Evolutionary conservation across 805 yeast genomes (phyloP).

Genomic region (Novakomyces olei): DNA sequence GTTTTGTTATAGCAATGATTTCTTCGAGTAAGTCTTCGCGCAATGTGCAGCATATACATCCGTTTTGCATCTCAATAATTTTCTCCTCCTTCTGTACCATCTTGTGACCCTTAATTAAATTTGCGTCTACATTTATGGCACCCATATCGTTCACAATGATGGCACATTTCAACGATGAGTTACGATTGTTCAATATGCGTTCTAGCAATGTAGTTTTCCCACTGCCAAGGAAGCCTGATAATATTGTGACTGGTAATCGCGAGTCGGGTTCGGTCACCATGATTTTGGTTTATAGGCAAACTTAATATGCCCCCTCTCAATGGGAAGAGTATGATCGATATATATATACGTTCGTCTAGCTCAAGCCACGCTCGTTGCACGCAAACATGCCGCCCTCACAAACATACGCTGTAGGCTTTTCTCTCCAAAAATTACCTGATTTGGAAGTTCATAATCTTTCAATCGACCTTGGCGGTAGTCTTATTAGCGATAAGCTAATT

Average conservation of each 20-base stretch:
- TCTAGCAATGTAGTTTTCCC: constrained; percentile 29
- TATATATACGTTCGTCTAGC: too few species aligned
- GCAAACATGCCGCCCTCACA: too few species aligned
- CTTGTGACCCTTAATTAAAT: constrained; percentile 20
- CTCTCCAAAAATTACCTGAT: too few species aligned
- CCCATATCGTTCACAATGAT: constrained; percentile 28
- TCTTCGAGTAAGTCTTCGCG: constrained; percentile 27
- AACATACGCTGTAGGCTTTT: too few species aligned
- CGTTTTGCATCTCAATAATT: constrained; percentile 25
- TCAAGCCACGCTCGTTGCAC: too few species aligned
- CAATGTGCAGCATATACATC: constrained; percentile 28
- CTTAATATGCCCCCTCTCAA: too few species aligned
- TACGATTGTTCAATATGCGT: constrained; percentile 17
- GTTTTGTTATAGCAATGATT: constrained; percentile 17
- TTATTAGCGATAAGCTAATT: too few species aligned
- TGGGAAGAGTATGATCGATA: too few species aligned
- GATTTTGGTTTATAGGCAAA: too few species aligned
- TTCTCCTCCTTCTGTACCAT: constrained; percentile 23
- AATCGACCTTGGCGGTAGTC: too few species aligned
- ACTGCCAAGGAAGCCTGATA: constrained; percentile 21
- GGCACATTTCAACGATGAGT: constrained; percentile 24
- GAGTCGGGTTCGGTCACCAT: too few species aligned
- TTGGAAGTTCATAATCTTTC: too few species aligned
- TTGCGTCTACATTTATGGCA: constrained; percentile 23
- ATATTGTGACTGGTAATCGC: constrained; percentile 23